Percentiles rank a stretch among this genome's conserved stretches.
Evolutionary conservation across 2,329 filamentous ascomycete species (phyloP).

Genomic region (Penicillium sp.): DNA sequence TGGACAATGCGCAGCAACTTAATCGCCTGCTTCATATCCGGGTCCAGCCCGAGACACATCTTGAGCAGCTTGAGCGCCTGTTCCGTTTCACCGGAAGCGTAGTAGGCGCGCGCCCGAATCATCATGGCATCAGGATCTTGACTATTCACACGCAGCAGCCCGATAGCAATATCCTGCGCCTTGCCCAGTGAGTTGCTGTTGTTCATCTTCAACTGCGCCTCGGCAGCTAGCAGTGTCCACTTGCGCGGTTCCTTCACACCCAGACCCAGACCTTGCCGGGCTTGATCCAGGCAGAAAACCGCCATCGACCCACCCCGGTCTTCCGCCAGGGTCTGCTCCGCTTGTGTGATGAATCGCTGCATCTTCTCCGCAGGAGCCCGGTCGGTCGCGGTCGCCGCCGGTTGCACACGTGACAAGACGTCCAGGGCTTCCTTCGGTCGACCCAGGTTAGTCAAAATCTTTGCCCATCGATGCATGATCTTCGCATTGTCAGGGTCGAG

Average conservation of each 20-base stretch:
- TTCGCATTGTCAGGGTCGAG: slow-evolving; percentile 82
- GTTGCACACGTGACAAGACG: slow-evolving; percentile 73
- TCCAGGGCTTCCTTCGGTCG: slow-evolving; percentile 79
- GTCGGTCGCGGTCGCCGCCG: slow-evolving; percentile 77
- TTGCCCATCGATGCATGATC: slow-evolving; percentile 77
- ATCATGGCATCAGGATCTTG: slow-evolving; percentile 92
- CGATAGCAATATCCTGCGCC: slow-evolving; percentile 88
- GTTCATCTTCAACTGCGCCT: slow-evolving; percentile 89
- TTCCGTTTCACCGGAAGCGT: slow-evolving; percentile 87
- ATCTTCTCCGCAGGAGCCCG: slow-evolving; percentile 76
- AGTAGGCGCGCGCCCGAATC: slow-evolving; percentile 77
- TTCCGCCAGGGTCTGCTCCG: slow-evolving; percentile 66
- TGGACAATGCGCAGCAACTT: slow-evolving; percentile 86
- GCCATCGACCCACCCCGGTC: slow-evolving; percentile 86
- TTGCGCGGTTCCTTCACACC: slow-evolving; percentile 78
- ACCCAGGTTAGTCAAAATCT: slow-evolving; percentile 83
- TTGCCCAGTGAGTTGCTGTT: slow-evolving; percentile 83
- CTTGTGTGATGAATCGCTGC: slow-evolving; percentile 72
- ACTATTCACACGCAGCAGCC: slow-evolving; percentile 74
- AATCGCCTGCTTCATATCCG: slow-evolving; percentile 81
- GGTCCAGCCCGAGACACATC: slow-evolving; percentile 82
- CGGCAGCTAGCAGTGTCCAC: slow-evolving; percentile 88
- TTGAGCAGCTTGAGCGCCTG: slow-evolving; percentile 91
- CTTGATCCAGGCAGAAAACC: slow-evolving; percentile 83
- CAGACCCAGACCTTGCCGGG: slow-evolving; percentile 69